Base-by-base conservation (phyloP, 345 rosid species). In the Lepidium aucheri region DNA sequence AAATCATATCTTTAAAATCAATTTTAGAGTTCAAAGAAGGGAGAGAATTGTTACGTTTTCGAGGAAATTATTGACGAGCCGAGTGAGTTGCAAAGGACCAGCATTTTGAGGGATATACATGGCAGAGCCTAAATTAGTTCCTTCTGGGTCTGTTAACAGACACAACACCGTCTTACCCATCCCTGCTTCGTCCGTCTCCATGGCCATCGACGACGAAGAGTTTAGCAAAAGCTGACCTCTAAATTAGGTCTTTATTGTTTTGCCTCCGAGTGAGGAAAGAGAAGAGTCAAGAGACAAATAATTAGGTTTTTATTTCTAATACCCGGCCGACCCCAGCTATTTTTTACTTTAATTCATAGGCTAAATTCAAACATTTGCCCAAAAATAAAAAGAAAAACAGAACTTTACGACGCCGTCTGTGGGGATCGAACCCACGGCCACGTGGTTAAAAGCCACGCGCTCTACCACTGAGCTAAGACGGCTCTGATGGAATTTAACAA, bases 371-470 rank as follows among this genome's bases (percentile, higher is more conserved):
- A 35, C 10, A 33, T n/a, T 39, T 20, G 5, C 10, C 5, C 3
- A 1, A 20, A 16, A 9, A 41, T 26, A n/a, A 26, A 2, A 3
- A 56, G 9, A 1, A 6, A 10, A 33, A 1, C 4, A 1, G 1
- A n/a, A n/a, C n/a, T n/a, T n/a, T 3, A 7, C 0, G 0, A 0
- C 87, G 87, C 89, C 85, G 82, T 67, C 89, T 83, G 86, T 84
- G 86, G 85, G 84, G 77, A 78, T 84, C 87, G 90, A 86, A 87
- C 90, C 86, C 88, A 83, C 90, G 90, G 70, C 90, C 88, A 86
- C 91, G 65, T 79, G 85, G 81, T 83, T 86, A 84, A 84, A 86
- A 86, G 86, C 84, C 89, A 87, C 68, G 86, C 86, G 90, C 88
- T 87, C 86, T 87, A 84, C 88, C 88, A 24, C 87, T 86, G 86